A percentile compares a stretch with the other conserved stretches of the same genome.
These are phyloP conservation scores for Candida morakotiae DNA, from an alignment of 805 yeast species.

Conservation along the genomic window DNA sequence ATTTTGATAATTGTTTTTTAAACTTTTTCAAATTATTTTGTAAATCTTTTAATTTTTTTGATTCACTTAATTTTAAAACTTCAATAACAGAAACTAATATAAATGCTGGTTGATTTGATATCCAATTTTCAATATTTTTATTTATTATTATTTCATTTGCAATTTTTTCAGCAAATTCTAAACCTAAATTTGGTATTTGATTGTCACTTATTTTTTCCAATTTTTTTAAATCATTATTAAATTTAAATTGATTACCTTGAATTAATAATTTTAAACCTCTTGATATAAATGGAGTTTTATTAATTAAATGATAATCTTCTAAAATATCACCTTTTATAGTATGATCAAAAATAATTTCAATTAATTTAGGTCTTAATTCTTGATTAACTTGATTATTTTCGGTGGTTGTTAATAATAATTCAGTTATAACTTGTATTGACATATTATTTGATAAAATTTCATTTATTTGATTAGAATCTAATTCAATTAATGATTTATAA, in stretches of 20 bases:
- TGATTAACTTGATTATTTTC: slow-evolving; percentile 37
- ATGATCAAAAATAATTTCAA: slow-evolving; percentile 53
- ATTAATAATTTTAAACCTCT: slow-evolving; percentile 73
- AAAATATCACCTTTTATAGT: slow-evolving; percentile 61
- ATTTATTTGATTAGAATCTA: slow-evolving; percentile 32
- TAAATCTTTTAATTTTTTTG: slow-evolving; percentile 42
- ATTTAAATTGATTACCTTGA: slow-evolving; percentile 83
- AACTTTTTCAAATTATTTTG: slow-evolving; percentile 50
- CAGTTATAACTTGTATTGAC: slow-evolving; percentile 81
- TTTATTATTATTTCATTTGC: slow-evolving; percentile 51
- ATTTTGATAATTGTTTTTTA: slow-evolving; percentile 39
- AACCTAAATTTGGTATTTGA: slow-evolving; percentile 48
- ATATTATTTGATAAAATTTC: slow-evolving; percentile 59
- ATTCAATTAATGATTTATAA: slow-evolving; percentile 45
- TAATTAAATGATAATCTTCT: slow-evolving; percentile 64
- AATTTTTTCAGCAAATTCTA: slow-evolving; percentile 54
- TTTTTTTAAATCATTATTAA: slow-evolving; percentile 45
- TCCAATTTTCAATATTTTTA: slow-evolving; percentile 57
- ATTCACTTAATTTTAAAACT: slow-evolving; percentile 42
- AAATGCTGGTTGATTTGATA: slow-evolving; percentile 64
- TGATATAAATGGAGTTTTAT: slow-evolving; percentile 63
- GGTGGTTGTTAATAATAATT: slow-evolving; percentile 49
- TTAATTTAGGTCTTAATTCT: slow-evolving; percentile 43
- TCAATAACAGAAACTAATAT: slow-evolving; percentile 80
- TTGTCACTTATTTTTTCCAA: slow-evolving; percentile 32